Conservation (phyloP, 1,284 basidiomycete genomes). For the Takashimella koratensis region DNA sequence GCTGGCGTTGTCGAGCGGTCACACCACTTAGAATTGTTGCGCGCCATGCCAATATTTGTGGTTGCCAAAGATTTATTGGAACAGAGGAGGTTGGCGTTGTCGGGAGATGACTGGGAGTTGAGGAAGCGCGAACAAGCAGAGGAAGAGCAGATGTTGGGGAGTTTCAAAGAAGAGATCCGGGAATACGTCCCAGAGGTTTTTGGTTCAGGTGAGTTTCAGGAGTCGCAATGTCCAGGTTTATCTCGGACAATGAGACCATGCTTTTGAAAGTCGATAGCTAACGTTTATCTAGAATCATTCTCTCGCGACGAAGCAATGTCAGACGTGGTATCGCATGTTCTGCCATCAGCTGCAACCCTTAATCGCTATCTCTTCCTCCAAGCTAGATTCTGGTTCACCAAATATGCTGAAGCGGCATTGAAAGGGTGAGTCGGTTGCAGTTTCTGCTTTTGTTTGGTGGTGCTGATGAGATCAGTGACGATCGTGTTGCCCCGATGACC, state of each 20-base stretch:
- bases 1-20: conserved; percentile 5
- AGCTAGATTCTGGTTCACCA: conserved; percentile 37
- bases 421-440: conserved; percentile 16
- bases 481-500: conserved; percentile 19
- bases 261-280: neutral
- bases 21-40: conserved; percentile 40
- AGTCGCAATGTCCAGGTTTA: neutral
- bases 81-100: conserved; percentile 39
- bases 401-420: conserved; percentile 26
- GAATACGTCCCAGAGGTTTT: conserved; percentile 46
- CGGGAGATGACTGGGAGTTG: conserved; percentile 31
- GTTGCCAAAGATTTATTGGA: conserved; percentile 38
- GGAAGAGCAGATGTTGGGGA: conserved; percentile 27
- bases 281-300: neutral
- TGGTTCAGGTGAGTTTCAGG: conserved; percentile 23
- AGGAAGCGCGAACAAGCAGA: conserved; percentile 26
- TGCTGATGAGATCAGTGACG: conserved; percentile 1
- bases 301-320: neutral
- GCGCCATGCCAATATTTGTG: conserved; percentile 44
- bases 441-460: neutral
- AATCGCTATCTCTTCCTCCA: conserved; percentile 39
- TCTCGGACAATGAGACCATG: neutral
- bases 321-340: neutral
- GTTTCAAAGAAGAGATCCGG: conserved; percentile 34
- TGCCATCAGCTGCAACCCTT: conserved; percentile 25